Evolutionary conservation across 2,329 filamentous ascomycete species (phyloP).

Genomic region (Paraphoma chrysanthemicola): DNA sequence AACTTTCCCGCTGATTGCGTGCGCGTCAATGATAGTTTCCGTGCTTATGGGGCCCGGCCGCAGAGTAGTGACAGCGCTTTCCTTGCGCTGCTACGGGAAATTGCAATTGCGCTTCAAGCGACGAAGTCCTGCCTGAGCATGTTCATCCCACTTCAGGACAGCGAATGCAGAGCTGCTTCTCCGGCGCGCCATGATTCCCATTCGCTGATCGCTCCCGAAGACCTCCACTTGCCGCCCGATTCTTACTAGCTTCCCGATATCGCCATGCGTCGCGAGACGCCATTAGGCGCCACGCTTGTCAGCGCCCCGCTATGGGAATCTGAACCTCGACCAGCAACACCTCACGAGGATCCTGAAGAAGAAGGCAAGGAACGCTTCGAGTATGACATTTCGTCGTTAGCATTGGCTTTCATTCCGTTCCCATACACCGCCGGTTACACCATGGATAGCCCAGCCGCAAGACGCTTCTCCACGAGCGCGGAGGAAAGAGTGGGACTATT

Average conservation of each 20-base stretch:
- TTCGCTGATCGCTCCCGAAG: constrained; percentile 8
- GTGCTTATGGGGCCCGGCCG: not conserved
- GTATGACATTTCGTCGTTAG: constrained; percentile 33
- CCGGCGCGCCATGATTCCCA: constrained; percentile 4
- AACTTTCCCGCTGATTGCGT: not conserved
- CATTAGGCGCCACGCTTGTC: constrained; percentile 14
- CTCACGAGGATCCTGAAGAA: not conserved
- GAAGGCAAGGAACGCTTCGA: constrained; percentile 1
- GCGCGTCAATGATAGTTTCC: not conserved
- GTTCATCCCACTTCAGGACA: constrained; percentile 8
- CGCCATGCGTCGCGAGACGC: constrained; percentile 16
- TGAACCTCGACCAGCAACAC: constrained; percentile 8
- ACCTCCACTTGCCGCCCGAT: constrained; percentile 10
- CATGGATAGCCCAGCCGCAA: constrained; percentile 41
- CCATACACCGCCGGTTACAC: constrained; percentile 29
- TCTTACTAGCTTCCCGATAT: constrained; percentile 18
- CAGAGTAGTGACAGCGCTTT: not conserved
- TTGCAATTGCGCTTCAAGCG: not conserved
- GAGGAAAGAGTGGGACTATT: constrained; percentile 36
- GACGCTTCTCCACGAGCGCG: constrained; percentile 39
- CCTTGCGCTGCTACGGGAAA: not conserved
- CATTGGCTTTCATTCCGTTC: constrained; percentile 27
- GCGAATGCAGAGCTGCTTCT: constrained; percentile 5
- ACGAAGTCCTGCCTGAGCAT: not conserved
- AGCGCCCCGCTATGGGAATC: constrained; percentile 15